Evolutionary conservation across 2,329 filamentous ascomycete species (phyloP).

Genomic region (Arthrinium phaeospermum): DNA sequence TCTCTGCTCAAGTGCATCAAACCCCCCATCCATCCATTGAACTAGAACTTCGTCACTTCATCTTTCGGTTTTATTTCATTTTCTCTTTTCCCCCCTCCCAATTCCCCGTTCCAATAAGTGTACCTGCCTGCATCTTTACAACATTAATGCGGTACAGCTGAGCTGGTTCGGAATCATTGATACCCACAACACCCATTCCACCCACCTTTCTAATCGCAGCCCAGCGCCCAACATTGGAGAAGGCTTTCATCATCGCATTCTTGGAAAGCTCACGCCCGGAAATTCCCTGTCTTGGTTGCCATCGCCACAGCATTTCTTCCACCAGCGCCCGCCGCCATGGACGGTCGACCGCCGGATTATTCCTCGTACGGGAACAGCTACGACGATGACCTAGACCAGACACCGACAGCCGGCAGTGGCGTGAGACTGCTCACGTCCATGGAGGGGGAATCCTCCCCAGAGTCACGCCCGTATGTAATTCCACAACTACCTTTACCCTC

Average conservation of each 20-base stretch:
- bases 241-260: slow-evolving; percentile 1
- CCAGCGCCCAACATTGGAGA: background rate
- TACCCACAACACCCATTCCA: slow-evolving; percentile 6
- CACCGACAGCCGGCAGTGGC: slow-evolving; percentile 53
- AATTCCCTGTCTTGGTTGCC: background rate
- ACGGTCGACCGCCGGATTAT: slow-evolving; percentile 20
- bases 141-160: background rate
- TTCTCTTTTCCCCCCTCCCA: background rate
- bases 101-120: background rate
- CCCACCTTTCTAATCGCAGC: background rate
- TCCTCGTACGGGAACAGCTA: slow-evolving; percentile 43
- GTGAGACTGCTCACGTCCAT: slow-evolving; percentile 68
- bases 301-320: background rate
- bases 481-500: slow-evolving; percentile 32
- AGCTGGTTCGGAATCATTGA: background rate
- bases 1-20: background rate
- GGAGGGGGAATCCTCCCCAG: slow-evolving; percentile 60
- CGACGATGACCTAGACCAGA: slow-evolving; percentile 59
- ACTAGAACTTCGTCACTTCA: background rate
- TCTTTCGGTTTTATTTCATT: background rate
- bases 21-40: background rate
- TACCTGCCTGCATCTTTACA: background rate
- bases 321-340: slow-evolving; percentile 11
- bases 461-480: slow-evolving; percentile 60
- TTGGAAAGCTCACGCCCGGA: background rate